Base-by-base conservation (phyloP, 768 basidiomycete genomes). In the Russula ochroleuca region DNA sequence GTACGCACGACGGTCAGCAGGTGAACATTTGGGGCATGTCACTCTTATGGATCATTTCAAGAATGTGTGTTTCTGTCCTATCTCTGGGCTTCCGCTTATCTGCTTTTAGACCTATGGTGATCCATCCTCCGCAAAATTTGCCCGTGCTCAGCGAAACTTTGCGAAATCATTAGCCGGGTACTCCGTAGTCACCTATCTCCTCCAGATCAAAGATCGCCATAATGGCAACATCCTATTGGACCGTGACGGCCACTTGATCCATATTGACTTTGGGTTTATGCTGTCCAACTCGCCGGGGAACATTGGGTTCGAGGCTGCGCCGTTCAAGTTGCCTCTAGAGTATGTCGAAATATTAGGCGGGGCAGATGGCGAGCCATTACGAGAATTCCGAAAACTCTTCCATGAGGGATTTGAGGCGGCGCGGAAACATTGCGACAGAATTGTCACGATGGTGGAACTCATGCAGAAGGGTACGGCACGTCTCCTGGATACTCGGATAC, bases 231-330 rank as follows among this genome's bases (percentile, higher is more conserved):
- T 99, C 59, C 83, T 99, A 6, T 78, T 99, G 52, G 97, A 98
- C 76, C 85, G 92, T 58, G 93, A 97, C 38, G 97, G 97, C 0
- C 95, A 95, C 69, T 79, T 97, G 25, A 88, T 97, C 54, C 92
- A 99, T 73, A 99, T 99, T 65, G 97, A 98, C 74, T 99, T 98
- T 73, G 97, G 97, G 2, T 98, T 98, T 78, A 96, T 98, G 81
- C 81, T 98, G 38, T 90, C 90, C 48, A 98, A 98, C 74, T 94
- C 95, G 1, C 97, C 97, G 0, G 96, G 96, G 21, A 96, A 96
- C 72, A 90, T 99, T 67, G 92, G 96, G 31, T 98, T 99, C 73
- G 97, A 99, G 76, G 96, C 95, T n/a, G 95, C 97, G 2, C 97
- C 97, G 1, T 99, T 99, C 82, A 99, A 99, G 74, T 77, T 98